Conservation (phyloP, 2,329 filamentous ascomycete genomes). For the Colletotrichum sansevieriae region DNA sequence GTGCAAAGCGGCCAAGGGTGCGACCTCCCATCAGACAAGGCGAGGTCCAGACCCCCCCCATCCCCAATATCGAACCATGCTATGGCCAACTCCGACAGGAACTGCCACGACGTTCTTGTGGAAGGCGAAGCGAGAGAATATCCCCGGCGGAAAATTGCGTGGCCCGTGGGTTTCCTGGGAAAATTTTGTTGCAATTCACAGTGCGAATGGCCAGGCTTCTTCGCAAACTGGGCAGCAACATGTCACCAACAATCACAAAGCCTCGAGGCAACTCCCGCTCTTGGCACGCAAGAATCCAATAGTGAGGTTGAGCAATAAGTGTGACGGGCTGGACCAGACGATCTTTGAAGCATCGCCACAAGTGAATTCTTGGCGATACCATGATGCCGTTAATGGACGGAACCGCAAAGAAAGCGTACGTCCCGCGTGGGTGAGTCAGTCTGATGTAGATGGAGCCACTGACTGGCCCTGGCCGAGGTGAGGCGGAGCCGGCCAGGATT, state of each 20-base stretch:
- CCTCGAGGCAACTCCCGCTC: constrained; percentile 17
- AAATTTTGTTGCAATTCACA: neutral
- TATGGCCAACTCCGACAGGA: constrained; percentile 11
- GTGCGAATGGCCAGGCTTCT: neutral
- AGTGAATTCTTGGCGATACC: constrained; percentile 1
- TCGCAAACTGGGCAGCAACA: neutral
- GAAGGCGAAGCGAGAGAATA: neutral
- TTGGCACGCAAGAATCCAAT: neutral
- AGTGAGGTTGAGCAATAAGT: neutral
- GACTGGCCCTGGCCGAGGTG: constrained; percentile 6
- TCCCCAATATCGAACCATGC: constrained; percentile 26
- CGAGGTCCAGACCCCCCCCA: constrained; percentile 2
- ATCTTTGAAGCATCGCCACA: constrained; percentile 1
- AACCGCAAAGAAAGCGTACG: neutral
- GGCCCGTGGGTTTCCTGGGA: constrained; percentile 2
- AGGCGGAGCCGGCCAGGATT: constrained; percentile 31
- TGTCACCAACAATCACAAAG: neutral
- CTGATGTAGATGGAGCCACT: constrained; percentile 28
- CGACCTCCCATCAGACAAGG: constrained; percentile 7
- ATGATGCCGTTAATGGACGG: constrained; percentile 11
- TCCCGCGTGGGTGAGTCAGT: constrained; percentile 12
- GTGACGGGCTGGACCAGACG: constrained; percentile 10
- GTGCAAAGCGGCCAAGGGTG: constrained; percentile 9
- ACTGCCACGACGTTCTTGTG: neutral
- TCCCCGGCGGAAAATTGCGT: neutral